phyloP scores from a whole-genome alignment of 2,329 filamentous ascomycete genomes.

The Fusarium sp. region DNA sequence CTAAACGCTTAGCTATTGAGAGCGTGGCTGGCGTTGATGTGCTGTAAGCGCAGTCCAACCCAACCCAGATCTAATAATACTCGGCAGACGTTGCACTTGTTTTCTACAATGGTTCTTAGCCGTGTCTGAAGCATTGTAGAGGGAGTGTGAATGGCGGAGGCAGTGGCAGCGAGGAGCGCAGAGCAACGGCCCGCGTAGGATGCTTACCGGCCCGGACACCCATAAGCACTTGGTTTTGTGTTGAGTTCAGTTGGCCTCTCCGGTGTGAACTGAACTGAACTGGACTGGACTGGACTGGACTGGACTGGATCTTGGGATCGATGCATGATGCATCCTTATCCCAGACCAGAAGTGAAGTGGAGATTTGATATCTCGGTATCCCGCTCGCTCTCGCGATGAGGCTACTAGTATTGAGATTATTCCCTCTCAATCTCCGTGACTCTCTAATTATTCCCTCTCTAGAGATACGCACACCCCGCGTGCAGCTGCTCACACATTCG shows the following conservation, averaged over 20 bases:
- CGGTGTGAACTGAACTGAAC: background rate
- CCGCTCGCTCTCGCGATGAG: background rate
- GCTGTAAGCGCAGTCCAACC: background rate
- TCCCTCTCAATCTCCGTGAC: background rate
- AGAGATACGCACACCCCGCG: background rate
- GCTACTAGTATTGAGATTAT: constrained; percentile 1
- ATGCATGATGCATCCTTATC: background rate
- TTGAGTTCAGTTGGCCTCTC: background rate
- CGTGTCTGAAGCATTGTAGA: background rate
- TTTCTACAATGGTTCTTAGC: background rate
- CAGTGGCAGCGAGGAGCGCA: background rate
- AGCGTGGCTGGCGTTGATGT: constrained; percentile 3
- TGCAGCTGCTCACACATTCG: background rate
- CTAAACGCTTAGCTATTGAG: background rate
- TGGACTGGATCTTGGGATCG: background rate
- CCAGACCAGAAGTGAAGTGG: background rate
- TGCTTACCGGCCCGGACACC: background rate
- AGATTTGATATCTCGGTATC: background rate
- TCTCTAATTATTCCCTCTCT: background rate
- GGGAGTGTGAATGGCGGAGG: background rate
- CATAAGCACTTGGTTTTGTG: background rate
- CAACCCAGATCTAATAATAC: constrained; percentile 20
- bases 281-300: background rate
- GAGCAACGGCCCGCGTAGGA: constrained; percentile 11
- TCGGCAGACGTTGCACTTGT: background rate